Percentiles rank a stretch among this genome's conserved stretches.
phyloP scores from a whole-genome alignment of 305 asterid species.

The Withania somnifera region DNA sequence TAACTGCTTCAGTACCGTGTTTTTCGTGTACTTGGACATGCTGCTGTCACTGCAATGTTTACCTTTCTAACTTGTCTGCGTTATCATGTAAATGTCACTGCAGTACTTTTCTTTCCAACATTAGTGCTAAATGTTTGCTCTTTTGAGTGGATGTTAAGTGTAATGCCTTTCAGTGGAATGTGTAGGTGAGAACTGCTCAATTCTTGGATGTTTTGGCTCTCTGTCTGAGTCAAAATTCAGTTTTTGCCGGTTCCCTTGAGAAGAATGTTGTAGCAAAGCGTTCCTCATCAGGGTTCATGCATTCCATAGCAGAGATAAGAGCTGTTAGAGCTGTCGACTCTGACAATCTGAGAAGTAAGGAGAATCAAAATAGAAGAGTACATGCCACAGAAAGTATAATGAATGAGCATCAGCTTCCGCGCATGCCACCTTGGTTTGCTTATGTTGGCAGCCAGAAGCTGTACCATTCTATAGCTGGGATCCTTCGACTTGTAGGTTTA shows the following conservation, averaged over 20 bases:
- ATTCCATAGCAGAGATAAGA: constrained; percentile 75
- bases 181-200: constrained; percentile 65
- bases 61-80: background rate
- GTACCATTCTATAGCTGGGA: constrained; percentile 68
- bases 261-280: constrained; percentile 47
- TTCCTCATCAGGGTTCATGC: constrained; percentile 67
- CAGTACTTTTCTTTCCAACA: background rate
- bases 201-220: constrained; percentile 83
- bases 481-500: constrained; percentile 71
- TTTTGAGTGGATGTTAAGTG: background rate
- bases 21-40: background rate
- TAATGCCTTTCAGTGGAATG: constrained; percentile 1
- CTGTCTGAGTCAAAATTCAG: constrained; percentile 84
- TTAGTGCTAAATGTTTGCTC: background rate
- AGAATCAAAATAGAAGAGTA: constrained; percentile 30
- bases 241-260: constrained; percentile 75
- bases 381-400: constrained; percentile 25
- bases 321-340: constrained; percentile 21
- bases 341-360: constrained; percentile 24
- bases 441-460: constrained; percentile 59
- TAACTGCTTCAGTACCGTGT: background rate
- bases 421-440: constrained; percentile 92
- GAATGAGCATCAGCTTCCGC: constrained; percentile 55
- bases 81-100: background rate
- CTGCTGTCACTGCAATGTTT: background rate